A percentile compares a stretch with the other conserved stretches of the same genome.
phyloP scores from a whole-genome alignment of 345 rosid species.

The Eucalyptus polyanthemos region DNA sequence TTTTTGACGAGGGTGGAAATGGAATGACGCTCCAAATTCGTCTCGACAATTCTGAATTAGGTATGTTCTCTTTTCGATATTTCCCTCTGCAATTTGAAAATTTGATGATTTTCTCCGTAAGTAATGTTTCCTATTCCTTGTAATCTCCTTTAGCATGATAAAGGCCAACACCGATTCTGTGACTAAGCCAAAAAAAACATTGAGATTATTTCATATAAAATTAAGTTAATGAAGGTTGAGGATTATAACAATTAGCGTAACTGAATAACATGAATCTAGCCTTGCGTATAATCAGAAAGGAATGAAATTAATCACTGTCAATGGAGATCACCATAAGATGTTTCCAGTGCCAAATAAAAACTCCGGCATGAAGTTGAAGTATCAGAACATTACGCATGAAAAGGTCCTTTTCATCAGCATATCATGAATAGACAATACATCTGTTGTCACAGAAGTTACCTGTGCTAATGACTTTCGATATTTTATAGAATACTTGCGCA shows the following conservation, averaged over 20 bases:
- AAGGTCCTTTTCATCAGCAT: background rate
- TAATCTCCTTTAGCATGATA: background rate
- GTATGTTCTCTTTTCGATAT: constrained; percentile 4
- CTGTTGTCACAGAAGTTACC: background rate
- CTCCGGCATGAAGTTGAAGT: background rate
- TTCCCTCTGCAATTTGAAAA: background rate
- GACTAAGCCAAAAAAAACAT: background rate
- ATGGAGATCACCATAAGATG: background rate
- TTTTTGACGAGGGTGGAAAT: constrained; percentile 21
- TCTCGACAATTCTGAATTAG: constrained; percentile 51
- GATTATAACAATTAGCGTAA: background rate
- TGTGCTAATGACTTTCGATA: background rate
- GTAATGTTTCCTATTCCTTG: background rate
- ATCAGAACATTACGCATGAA: background rate
- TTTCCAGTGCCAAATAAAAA: too few relatives aligned
- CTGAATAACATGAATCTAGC: background rate
- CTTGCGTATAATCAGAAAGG: background rate
- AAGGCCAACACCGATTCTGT: background rate
- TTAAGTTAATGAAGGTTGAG: background rate
- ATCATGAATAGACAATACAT: background rate
- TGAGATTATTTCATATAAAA: background rate
- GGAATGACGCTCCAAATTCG: constrained; percentile 33
- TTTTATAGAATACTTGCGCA: background rate
- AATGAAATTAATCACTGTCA: background rate
- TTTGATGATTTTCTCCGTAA: background rate